Evolutionary conservation across 2,329 filamentous ascomycete genomes (phyloP).

Genomic region (Fusarium burgessii): DNA sequence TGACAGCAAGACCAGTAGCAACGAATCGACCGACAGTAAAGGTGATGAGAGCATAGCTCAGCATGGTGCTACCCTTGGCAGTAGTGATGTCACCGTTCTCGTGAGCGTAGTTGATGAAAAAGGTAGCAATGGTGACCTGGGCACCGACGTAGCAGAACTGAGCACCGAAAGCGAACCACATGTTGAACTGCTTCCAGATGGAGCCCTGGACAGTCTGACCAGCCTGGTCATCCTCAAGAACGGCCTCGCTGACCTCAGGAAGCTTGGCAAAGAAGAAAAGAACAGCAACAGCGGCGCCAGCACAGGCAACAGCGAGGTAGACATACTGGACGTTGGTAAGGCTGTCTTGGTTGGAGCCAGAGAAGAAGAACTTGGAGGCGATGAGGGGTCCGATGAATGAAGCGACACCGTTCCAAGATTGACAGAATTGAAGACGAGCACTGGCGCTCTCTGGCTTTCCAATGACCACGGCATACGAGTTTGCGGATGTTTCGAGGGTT

Average conservation of each 20-base stretch:
- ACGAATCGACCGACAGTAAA: slow-evolving; percentile 80
- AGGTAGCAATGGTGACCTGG: slow-evolving; percentile 73
- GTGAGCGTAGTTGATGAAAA: slow-evolving; percentile 79
- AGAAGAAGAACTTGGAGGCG: slow-evolving; percentile 79
- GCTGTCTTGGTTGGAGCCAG: slow-evolving; percentile 65
- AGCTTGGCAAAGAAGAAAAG: slow-evolving; percentile 77
- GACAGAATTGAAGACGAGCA: slow-evolving; percentile 66
- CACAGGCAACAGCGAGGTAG: slow-evolving; percentile 76
- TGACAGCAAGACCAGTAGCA: slow-evolving; percentile 72
- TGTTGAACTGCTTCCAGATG: slow-evolving; percentile 76
- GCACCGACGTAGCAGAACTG: slow-evolving; percentile 85
- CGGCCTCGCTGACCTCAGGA: slow-evolving; percentile 74
- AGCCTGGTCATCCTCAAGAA: slow-evolving; percentile 54
- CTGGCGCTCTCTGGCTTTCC: slow-evolving; percentile 45
- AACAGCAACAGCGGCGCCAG: slow-evolving; percentile 74
- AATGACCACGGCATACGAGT: slow-evolving; percentile 73
- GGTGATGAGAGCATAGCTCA: slow-evolving; percentile 80
- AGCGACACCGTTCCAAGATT: slow-evolving; percentile 81
- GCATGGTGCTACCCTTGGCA: slow-evolving; percentile 69
- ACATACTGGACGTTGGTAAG: slow-evolving; percentile 80
- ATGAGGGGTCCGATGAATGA: slow-evolving; percentile 78
- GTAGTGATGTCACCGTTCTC: slow-evolving; percentile 67
- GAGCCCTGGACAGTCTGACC: slow-evolving; percentile 68
- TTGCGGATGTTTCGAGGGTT: slow-evolving; percentile 81
- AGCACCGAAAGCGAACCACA: slow-evolving; percentile 80